Conservation (phyloP, 164 flowering plant species). For the Vitis labrusca region DNA sequence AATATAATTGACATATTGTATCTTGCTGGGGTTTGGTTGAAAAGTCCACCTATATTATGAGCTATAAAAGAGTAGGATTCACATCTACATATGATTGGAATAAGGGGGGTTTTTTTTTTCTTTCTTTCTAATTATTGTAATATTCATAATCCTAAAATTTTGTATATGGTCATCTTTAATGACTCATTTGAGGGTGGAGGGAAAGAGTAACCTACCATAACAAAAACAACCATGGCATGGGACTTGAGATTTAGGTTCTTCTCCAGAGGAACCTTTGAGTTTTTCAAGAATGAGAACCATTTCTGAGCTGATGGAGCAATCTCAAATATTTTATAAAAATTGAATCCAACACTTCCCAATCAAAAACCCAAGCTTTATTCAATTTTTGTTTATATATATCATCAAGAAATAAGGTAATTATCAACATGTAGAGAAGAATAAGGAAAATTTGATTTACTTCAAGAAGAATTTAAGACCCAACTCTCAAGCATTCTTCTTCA, state of each 20-base stretch:
- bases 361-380: constrained; percentile 4
- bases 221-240: constrained; percentile 71
- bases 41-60: no score
- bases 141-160: no score
- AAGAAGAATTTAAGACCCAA: constrained; percentile 60
- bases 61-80: no score
- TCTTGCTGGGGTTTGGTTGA: no score
- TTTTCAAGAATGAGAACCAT: constrained; percentile 64
- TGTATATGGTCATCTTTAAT: no score
- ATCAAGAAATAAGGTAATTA: not conserved
- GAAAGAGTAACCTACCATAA: constrained; percentile 47
- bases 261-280: constrained; percentile 55
- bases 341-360: not conserved
- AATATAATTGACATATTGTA: no score
- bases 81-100: no score
- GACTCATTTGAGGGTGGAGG: not conserved
- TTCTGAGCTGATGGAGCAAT: constrained; percentile 33
- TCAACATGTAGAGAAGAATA: no score
- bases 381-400: not conserved
- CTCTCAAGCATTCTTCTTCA: constrained; percentile 52
- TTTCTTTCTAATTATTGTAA: no score
- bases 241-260: constrained; percentile 70
- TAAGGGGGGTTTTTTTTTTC: no score
- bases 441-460: constrained; percentile 28
- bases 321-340: no score